Conservation (phyloP, 768 basidiomycete genomes). For the Termitomyces sp. region DNA sequence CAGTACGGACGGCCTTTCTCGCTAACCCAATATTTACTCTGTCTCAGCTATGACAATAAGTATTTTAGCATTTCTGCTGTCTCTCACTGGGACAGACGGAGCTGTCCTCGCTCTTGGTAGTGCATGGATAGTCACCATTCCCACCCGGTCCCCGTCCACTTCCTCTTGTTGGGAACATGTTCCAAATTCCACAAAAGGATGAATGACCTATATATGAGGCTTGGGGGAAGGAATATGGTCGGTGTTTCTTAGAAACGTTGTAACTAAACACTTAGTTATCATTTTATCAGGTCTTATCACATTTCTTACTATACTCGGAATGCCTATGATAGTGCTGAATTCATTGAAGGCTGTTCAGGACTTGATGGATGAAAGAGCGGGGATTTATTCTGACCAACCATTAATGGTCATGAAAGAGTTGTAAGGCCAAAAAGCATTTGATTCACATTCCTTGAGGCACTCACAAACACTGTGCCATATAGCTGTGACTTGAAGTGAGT, state of each 20-base stretch:
- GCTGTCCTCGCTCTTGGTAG: constrained; percentile 1
- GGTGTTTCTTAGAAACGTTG: background rate
- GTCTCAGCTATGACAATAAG: background rate
- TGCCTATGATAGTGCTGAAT: constrained; percentile 16
- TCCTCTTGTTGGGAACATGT: constrained; percentile 18
- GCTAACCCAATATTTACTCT: too few relatives aligned
- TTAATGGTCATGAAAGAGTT: constrained; percentile 16
- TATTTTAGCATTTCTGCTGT: background rate
- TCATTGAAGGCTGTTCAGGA: constrained; percentile 12
- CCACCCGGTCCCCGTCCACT: constrained; percentile 16
- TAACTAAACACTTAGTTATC: background rate
- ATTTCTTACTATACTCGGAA: constrained; percentile 14
- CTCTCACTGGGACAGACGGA: constrained; percentile 1
- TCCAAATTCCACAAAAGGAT: constrained; percentile 18
- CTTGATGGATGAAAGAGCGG: constrained; percentile 12
- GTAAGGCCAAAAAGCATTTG: constrained; percentile 4
- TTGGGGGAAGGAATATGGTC: constrained; percentile 16
- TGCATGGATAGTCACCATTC: constrained; percentile 7
- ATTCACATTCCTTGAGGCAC: background rate
- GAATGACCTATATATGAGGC: constrained; percentile 17
- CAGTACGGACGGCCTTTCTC: too few relatives aligned
- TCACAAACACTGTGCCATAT: background rate
- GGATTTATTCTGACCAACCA: constrained; percentile 18
- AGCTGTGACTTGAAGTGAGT: too few relatives aligned
- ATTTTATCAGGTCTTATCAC: constrained; percentile 12